Base-by-base conservation (phyloP, 1,284 basidiomycete species). In the Trametes sp. region DNA sequence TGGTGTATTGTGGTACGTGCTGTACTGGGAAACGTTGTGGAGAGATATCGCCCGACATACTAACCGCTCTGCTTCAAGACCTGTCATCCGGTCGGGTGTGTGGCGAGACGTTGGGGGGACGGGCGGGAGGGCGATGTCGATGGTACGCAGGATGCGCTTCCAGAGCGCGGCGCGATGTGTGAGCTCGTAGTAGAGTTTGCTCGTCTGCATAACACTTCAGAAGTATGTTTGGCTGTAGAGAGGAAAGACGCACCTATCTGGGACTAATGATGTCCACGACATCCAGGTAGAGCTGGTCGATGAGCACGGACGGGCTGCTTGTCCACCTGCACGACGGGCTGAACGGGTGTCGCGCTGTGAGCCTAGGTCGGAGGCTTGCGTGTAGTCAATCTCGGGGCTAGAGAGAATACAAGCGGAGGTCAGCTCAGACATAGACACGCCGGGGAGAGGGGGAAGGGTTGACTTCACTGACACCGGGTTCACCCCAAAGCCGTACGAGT, bases 101-200 rank as follows among this genome's bases (percentile, higher is more conserved):
- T 86, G 84, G 14, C 81, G 80, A 54, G 81, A 77, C 0, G 85
- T 86, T 0, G 88, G 89, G 2, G 88, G 87, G 3, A 88, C 74
- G 2, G 87, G 86, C 7, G 88, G 85, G n/a, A 88, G 74, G 11
- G 84, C 85, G 23, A 87, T 78, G 38, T 78, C 78, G 62, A 89
- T 77, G 11, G 76, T 73, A 41, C 76, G 74, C 54, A 92, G 75
- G 63, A 89, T 83, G 24, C 83, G 82, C 71, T 87, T 88, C 90
- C 90, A 92, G 42, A 92, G 82, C 54, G 83, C 75, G 19, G 88
- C 82, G 62, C 90, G 83, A 62, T 89, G 87, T 0, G 88, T 65
- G 9, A 72, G 61, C 45, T 70, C 52, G 35, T 69, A 65, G 58
- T 64, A 72, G 46, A 68, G 64, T 35, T 50, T 63, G 63, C 58